Evolutionary conservation across 768 basidiomycete species (phyloP), one percentile per base, ranked within the genome.

Genomic region (Leccinum uliginosum): DNA sequence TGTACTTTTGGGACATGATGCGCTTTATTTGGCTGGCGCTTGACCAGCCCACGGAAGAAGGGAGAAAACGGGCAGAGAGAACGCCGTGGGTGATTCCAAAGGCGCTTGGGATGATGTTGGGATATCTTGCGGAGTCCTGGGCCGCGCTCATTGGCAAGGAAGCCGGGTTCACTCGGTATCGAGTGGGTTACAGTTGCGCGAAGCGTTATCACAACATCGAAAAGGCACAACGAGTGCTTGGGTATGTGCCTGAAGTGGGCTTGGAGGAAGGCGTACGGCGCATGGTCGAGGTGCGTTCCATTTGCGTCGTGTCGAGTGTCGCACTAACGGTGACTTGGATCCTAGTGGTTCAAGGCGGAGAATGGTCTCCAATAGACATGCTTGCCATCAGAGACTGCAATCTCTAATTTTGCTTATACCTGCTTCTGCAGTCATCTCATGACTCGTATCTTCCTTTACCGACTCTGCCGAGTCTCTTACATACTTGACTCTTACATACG

Each of bases 1-100:
- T 86, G 55, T 91, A 92, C 73, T 98, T 98, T 77, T 99, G 96
- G 96, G 94, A 97, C 74, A 86, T 96, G 66, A 79, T 86, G 29
- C 82, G 92, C 6, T 73, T 81, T 3, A 73, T 97, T n/a, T 98
- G 92, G 93, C 74, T 79, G 27, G 77, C 80, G 21, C 79, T 90
- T 54, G 83, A 84, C 67, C 75, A 77, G 49, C 71, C 75, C n/a
- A 73, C 71, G 2, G 66, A 66, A 14, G 59, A 60, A 12, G 83
- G 81, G 6, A 76, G 76, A 60, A 79, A 81, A 63, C 69, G 73
- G 21, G 66, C 68, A 54, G 56, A 75, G 73, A 58, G 71, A 69
- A 34, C 60, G 62, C 30, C 71, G 14, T 76, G 78, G 64, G 73
- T 79, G 51, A 74, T 97, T 56, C 81, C 89, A 1, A 81, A 78